Conservation (phyloP, 2,329 filamentous ascomycete genomes). For the Fusarium tupiense region DNA sequence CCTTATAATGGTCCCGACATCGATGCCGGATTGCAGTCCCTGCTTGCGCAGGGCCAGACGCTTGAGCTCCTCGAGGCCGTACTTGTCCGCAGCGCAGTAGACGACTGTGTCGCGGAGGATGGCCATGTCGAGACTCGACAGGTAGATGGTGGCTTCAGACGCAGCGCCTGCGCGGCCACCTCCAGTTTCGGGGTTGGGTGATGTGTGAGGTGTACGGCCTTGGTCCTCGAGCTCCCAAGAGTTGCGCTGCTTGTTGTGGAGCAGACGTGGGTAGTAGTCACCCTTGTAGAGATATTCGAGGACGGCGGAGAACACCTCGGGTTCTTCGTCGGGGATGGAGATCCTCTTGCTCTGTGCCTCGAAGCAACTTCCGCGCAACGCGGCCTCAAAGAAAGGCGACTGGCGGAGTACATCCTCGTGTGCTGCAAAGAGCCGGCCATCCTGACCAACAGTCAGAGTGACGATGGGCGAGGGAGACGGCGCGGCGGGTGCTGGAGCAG, state of each 20-base stretch:
- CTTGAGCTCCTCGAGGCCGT: constrained; percentile 93
- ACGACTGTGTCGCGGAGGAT: constrained; percentile 92
- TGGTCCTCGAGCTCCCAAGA: constrained; percentile 88
- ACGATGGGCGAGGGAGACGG: constrained; percentile 75
- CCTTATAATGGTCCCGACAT: constrained; percentile 89
- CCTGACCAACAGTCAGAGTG: constrained; percentile 83
- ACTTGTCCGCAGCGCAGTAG: constrained; percentile 92
- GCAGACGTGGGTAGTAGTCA: constrained; percentile 90
- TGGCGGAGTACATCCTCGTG: constrained; percentile 91
- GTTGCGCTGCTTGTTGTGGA: constrained; percentile 86
- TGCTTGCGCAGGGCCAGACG: constrained; percentile 92
- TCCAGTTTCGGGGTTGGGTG: constrained; percentile 62
- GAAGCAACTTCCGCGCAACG: constrained; percentile 77
- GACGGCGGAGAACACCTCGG: constrained; percentile 90
- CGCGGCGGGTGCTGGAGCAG: constrained; percentile 31
- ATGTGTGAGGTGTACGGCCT: constrained; percentile 54
- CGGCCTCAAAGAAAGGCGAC: constrained; percentile 83
- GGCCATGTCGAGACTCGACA: constrained; percentile 76
- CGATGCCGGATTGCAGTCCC: constrained; percentile 90
- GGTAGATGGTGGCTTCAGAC: constrained; percentile 70
- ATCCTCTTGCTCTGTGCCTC: constrained; percentile 81
- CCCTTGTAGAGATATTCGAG: constrained; percentile 98
- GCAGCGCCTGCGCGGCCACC: constrained; percentile 58
- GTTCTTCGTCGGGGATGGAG: constrained; percentile 80
- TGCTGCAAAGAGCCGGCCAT: constrained; percentile 91